Base-by-base conservation (phyloP, 108 stramenopile species). In the Skeletonema marinoi region DNA sequence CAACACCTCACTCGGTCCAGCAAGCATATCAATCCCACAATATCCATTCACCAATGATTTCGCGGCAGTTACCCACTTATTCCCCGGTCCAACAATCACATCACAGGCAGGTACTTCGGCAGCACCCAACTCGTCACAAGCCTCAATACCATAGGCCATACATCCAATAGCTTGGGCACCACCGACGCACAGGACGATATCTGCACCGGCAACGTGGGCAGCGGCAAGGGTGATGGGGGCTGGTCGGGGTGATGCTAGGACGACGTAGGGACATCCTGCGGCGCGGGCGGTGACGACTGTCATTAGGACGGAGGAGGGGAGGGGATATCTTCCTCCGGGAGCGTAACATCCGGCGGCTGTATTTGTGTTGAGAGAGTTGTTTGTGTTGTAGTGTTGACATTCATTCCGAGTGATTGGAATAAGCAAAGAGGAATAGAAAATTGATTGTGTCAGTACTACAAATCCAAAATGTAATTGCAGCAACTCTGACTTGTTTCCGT, bases 1-100 rank as follows among this genome's bases (percentile, higher is more conserved):
- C 72, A 99, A 82, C 6, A 98, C 98, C 80, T 99, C 99, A 19
- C 93, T 93, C 2, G 99, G 99, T 29, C 99, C 99, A 6, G 99
- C 99, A 59, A 99, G 82, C 99, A 99, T 99, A 86, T 99, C 99
- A 78, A 99, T 99, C 14, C 95, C 98, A 71, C 97, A 98, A 58
- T 90, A 77, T 60, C 97, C 97, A 54, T 88, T 89, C 32, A 98
- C 96, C 58, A 98, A 80, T 48, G 88, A 87, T 80, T 99, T 99
- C 63, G 99, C 99, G 2, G 98, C 98, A 35, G 98, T 98, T 17
- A 99, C 99, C 98, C 98, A 99, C 69, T 97, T 94, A 87, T 98
- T 98, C 16, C 99, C 99, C 7, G 99, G 99, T 25, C 99, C 99
- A 44, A 97, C 97, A 80, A 99, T 98, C 58, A 98, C 94, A 81